Base-by-base conservation (phyloP, 805 yeast genomes). In the Pichia exigua region DNA sequence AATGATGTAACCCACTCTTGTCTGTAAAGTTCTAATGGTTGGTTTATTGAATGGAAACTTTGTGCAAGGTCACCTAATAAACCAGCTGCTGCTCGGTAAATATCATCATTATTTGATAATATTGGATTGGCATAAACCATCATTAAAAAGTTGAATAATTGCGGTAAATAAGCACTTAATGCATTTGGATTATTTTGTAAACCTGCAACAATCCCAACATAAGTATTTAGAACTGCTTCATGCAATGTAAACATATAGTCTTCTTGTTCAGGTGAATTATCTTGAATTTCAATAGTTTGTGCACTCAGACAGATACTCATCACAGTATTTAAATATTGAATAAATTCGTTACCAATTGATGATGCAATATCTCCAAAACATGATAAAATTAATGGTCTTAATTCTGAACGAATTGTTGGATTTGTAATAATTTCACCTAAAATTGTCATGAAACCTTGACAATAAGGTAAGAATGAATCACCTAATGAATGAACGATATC, bases 281-380 rank as follows among this genome's bases (percentile, higher is more conserved):
- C 92, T 55, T 81, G 86, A 0, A 86, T 53, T 54, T 77, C 78
- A 35, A 81, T 67, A 43, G 70, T 70, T 59, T 83, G 81, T 17
- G 91, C 90, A 48, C 78, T 78, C 30, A 73, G 73, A 69, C 92
- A 85, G 50, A 94, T 80, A 40, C 76, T 77, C 85, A 91, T 85
- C 35, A 90, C 96, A 54, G 81, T 87, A 40, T 76, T 79, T 57
- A 90, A 70, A 68, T 88, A 94, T 52, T 83, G 88, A 58, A 77
- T 76, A 69, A 92, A 94, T 50, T 76, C 80, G 2, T 76, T 65
- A 4, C 96, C 97, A 55, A 91, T 81, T 15, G 94, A 83, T 0
- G 96, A 79, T 4, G 98, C 97, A 62, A 94, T 80, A 68, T 94
- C 99, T 57, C 99, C 99, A 67, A 94, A 88, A 62, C 96, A 89